Evolutionary conservation across 1,284 basidiomycete genomes (phyloP).

Genomic region (Sutorius eximius): DNA sequence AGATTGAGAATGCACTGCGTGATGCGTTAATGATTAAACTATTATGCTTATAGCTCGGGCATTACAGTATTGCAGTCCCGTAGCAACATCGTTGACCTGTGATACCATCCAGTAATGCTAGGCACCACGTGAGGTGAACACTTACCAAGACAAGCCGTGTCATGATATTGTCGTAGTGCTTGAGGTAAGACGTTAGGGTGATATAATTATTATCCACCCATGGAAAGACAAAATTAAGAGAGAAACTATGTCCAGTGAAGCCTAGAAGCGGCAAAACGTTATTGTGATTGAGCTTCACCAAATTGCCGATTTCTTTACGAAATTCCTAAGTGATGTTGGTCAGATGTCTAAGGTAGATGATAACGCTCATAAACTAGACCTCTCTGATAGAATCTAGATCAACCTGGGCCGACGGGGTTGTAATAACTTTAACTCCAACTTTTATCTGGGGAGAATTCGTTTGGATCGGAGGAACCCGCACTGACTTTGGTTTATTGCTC

Average conservation of each 20-base stretch:
- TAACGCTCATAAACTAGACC: neutral
- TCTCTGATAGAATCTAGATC: neutral
- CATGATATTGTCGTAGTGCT: neutral
- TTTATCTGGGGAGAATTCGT: neutral
- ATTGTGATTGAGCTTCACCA: conserved; percentile 5
- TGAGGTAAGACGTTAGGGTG: neutral
- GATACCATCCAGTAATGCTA: neutral
- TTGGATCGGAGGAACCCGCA: neutral
- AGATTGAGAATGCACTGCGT: neutral
- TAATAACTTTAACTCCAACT: neutral
- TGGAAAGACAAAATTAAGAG: conserved; percentile 5
- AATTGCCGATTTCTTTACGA: neutral
- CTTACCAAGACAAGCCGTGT: conserved; percentile 7
- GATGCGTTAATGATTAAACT: neutral
- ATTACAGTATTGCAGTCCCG: conserved; percentile 7
- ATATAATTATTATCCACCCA: neutral
- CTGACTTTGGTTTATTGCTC: neutral
- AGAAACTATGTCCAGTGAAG: neutral
- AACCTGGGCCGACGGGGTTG: too few relatives aligned
- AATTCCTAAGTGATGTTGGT: neutral
- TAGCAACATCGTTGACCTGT: conserved; percentile 7
- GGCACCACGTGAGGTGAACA: neutral
- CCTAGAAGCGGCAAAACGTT: conserved; percentile 10
- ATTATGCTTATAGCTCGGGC: neutral
- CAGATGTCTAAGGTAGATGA: neutral